Percentiles rank a stretch among this genome's conserved stretches.
phyloP scores from a whole-genome alignment of 257 asterid genomes.

The Craterostigma plantagineum region DNA sequence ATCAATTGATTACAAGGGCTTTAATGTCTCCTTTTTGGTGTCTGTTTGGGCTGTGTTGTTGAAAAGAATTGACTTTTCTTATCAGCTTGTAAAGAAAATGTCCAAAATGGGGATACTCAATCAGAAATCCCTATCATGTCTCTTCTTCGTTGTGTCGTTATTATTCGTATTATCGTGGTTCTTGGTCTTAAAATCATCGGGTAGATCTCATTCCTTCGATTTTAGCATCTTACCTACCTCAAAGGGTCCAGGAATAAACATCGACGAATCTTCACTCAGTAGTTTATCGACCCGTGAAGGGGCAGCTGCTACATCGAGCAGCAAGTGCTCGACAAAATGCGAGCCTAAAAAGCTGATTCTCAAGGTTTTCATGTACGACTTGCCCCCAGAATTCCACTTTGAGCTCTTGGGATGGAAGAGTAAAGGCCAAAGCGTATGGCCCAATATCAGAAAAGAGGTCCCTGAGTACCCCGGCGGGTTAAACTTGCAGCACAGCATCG shows the following conservation, averaged over 20 bases:
- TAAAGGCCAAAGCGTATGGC: conserved; percentile 43
- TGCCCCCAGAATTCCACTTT: conserved; percentile 79
- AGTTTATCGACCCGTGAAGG: no score
- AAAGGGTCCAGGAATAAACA: conserved; percentile 14
- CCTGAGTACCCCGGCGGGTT: conserved; percentile 83
- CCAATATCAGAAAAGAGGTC: conserved; percentile 35
- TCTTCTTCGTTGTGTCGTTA: conserved; percentile 40
- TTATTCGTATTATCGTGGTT: conserved; percentile 67
- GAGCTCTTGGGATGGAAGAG: conserved; percentile 53
- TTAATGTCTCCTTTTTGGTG: no score
- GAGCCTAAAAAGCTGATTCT: conserved; percentile 22
- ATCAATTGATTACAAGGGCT: no score
- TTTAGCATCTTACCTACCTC: conserved; percentile 30
- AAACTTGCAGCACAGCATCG: conserved; percentile 91
- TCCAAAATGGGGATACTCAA: conserved; percentile 27
- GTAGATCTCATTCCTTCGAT: conserved; percentile 23
- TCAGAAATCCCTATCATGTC: conserved; percentile 41
- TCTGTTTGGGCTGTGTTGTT: no score
- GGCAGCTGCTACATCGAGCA: conserved; percentile 8
- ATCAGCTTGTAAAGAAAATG: conserved; percentile 13
- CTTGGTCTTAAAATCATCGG: conserved; percentile 39
- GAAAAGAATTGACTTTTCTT: no score
- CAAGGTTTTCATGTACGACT: conserved; percentile 77
- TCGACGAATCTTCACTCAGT: conserved; percentile 3
- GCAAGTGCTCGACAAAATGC: conserved; percentile 15